Conservation (phyloP, 805 yeast species). For the Myxozyma melibiosi region DNA sequence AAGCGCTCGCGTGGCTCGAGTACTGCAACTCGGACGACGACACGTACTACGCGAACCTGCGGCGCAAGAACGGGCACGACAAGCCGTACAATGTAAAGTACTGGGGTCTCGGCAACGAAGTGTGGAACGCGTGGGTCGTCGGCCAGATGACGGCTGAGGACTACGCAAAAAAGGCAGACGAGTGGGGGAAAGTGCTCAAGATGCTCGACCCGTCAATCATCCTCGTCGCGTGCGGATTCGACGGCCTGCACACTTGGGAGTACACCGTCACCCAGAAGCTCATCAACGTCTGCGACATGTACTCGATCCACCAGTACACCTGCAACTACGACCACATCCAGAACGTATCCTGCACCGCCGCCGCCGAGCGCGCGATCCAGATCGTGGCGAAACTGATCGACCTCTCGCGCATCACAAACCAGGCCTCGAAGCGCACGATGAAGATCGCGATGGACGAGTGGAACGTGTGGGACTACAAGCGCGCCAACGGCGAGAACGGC, state of each 20-base stretch:
- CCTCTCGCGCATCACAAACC: conserved; percentile 39
- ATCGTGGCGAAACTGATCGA: conserved; percentile 40
- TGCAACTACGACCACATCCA: conserved; percentile 36
- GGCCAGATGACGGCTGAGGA: conserved; percentile 42
- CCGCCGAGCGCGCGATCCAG: conserved; percentile 44
- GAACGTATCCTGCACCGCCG: conserved; percentile 41
- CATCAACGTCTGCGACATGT: conserved; percentile 37
- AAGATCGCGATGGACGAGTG: conserved; percentile 45
- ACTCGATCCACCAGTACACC: conserved; percentile 44
- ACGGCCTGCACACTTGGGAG: conserved; percentile 43
- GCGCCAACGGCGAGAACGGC: conserved; percentile 41
- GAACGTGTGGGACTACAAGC: conserved; percentile 45
- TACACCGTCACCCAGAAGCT: conserved; percentile 38
- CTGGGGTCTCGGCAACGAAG: conserved; percentile 46
- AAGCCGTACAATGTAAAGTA: conserved; percentile 45
- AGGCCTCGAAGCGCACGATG: conserved; percentile 25
- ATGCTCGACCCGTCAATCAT: conserved; percentile 40
- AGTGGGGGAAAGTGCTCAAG: conserved; percentile 46
- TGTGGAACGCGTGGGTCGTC: conserved; percentile 46
- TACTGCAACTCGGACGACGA: conserved; percentile 42
- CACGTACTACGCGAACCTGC: conserved; percentile 44
- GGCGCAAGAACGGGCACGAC: conserved; percentile 43
- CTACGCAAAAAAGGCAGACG: conserved; percentile 39
- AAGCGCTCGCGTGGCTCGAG: conserved; percentile 45
- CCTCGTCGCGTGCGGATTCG: conserved; percentile 42